These are phyloP conservation scores for Lachnellula cervina DNA, from an alignment of 2,329 filamentous ascomycete genomes.

Conservation along the genomic window DNA sequence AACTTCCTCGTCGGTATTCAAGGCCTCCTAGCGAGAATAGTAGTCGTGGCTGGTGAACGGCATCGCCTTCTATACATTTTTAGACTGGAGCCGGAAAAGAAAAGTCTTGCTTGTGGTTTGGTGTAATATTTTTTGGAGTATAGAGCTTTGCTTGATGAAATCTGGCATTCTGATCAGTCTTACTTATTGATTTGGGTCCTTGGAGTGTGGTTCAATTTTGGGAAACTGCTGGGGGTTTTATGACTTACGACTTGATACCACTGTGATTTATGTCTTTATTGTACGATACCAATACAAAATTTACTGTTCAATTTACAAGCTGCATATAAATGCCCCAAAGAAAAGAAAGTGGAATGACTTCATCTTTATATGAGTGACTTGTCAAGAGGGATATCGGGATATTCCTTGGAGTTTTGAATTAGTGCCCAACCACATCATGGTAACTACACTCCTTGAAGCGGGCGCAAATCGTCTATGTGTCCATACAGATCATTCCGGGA, in stretches of 20 bases:
- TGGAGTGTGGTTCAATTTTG: neutral
- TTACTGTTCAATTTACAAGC: neutral
- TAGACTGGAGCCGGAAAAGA: neutral
- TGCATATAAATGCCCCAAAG: neutral
- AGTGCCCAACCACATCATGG: neutral
- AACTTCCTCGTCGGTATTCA: slow-evolving; percentile 13
- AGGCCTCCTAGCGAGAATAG: slow-evolving; percentile 1
- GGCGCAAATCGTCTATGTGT: no score
- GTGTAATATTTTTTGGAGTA: neutral
- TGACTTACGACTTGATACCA: neutral
- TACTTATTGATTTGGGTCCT: neutral
- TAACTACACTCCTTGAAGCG: neutral
- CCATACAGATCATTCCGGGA: no score
- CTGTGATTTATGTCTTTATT: neutral
- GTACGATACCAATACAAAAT: neutral
- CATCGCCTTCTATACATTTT: neutral
- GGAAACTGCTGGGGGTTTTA: neutral
- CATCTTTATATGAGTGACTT: neutral
- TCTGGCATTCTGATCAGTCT: neutral
- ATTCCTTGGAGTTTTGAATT: neutral
- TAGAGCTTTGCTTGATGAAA: neutral
- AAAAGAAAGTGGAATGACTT: neutral
- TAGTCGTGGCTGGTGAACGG: slow-evolving; percentile 6
- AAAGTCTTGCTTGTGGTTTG: neutral
- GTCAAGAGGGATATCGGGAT: neutral